A percentile compares a stretch with the other conserved stretches of the same genome.
These are phyloP conservation scores for Penicillium coffeae DNA, from an alignment of 495 filamentous ascomycete genomes.

Conservation along the genomic window DNA sequence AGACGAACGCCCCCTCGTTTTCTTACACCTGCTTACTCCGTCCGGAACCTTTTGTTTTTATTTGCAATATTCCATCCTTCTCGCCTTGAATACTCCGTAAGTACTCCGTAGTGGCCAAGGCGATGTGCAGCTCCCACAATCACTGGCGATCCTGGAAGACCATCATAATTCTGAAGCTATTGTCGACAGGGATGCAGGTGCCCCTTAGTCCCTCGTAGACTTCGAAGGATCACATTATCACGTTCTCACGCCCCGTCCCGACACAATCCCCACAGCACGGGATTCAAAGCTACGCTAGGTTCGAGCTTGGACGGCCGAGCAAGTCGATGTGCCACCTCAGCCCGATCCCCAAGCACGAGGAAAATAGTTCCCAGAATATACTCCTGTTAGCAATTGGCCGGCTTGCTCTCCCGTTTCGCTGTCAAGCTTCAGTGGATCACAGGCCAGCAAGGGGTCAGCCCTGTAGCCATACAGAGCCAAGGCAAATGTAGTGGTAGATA, in stretches of 20 bases:
- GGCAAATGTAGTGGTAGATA: background rate
- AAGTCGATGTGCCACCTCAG: no score
- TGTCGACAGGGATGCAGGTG: no score
- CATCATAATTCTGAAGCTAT: no score
- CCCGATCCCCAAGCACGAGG: no score
- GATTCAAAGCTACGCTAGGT: background rate
- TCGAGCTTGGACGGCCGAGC: background rate
- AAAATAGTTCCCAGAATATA: no score
- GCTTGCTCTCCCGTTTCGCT: background rate
- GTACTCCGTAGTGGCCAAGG: no score
- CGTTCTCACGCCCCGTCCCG: background rate
- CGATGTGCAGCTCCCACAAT: no score
- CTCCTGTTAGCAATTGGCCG: no score
- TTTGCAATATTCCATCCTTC: no score
- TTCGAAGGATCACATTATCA: background rate
- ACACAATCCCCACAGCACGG: background rate
- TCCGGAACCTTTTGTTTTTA: slow-evolving; percentile 2
- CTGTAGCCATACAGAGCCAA: background rate
- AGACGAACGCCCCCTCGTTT: slow-evolving; percentile 8
- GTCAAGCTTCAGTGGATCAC: background rate
- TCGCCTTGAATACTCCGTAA: no score
- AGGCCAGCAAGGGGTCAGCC: background rate
- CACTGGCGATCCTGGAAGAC: no score
- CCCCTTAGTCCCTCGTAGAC: no score
- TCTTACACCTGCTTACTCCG: background rate